Evolutionary conservation across 2,329 filamentous ascomycete genomes (phyloP), one percentile per base, ranked within the genome.

Genomic region (Colletotrichum sp.): DNA sequence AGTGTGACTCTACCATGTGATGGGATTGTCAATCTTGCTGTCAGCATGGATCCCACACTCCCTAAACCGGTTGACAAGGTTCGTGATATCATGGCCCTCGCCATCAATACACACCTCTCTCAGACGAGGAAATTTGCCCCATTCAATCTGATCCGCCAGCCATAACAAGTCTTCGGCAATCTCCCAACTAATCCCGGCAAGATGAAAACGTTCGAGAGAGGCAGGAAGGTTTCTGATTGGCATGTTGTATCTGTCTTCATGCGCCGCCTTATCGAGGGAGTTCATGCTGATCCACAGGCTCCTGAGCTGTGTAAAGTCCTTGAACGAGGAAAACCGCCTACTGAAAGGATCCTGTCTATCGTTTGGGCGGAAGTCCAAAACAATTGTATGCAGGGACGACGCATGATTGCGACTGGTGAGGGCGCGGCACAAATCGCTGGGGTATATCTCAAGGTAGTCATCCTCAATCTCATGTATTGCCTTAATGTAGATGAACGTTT

Each of bases 281-380:
- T 43, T 43, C 18, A 43, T n/a, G 38, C 38, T 43, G 38, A 43
- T 43, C 18, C 38, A 43, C 3, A 43, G 18, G 18, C 9, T n/a
- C 38, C 38, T 43, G 16, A 43, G 38, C 18, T 43, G 38, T 43
- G 38, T 10, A 43, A 43, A 43, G 18, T 43, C 38, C 18, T n/a
- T 1, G 2, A 43, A 43, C 8, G 18, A 43, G 38, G 18, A 9
- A 43, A n/a, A 0, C n/a, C 38, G 18, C 5, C 5, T n/a, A 0
- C 18, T 43, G 18, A 43, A n/a, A 1, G 38, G 18, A n/a, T 18
- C 16, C 38, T n/a, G 38, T 43, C 5, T 1, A n/a, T 43, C 5
- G 18, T 43, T 43, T 1, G 38, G 38, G 1, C 38, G 38, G 38
- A 43, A 43, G 18, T 43, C 38, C 38, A 43, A 43, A 43, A 43